Base-by-base conservation (phyloP, 2,329 filamentous ascomycete genomes). In the Cladosporium sp. region DNA sequence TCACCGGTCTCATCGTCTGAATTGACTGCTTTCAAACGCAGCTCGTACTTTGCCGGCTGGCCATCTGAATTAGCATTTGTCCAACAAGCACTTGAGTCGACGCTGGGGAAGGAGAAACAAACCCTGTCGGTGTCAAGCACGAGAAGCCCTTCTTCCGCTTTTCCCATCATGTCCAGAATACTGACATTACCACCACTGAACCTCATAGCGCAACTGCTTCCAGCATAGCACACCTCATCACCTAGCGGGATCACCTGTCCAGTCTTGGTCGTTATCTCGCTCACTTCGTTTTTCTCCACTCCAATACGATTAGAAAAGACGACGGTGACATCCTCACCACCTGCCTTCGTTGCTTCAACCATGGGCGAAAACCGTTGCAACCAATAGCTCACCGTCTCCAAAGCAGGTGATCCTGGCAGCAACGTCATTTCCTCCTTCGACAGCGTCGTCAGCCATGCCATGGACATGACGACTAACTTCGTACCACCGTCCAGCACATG, bases 361-460 rank as follows among this genome's bases (percentile, higher is more conserved):
- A 77, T 59, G 0, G 88, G 88, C 50, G 86, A 82, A 3, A 92
- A 73, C 0, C 88, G 77, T 15, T 80, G 78, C 0, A 89, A 72
- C 88, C 88, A 92, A 60, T 92, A 92, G 0, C 80, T 79, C 7
- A 92, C 64, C 0, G 86, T 89, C 19, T 88, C 81, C 69, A 87
- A 77, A 56, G 91, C 87, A 0, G 86, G 85, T 43, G 80, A 56
- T 56, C 71, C 22, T 58, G 73, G 52, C 61, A 80, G 62, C 72
- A 82, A 7, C 53, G 51, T 15, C 60, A 73, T 1, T 67, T 74
- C 59, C 73, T 77, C 54, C 74, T 81, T 50, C 65, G 73, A 1
- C 19, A 80, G 64, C 22, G 71, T 63, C 13, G 86, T 89, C 27
- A 88, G 72, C 88, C 87, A 92, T 0, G 88, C 86, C 88, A 91